These are phyloP conservation scores for Pleurotus sapidus DNA, from an alignment of 768 basidiomycete genomes.

Conservation along the genomic window DNA sequence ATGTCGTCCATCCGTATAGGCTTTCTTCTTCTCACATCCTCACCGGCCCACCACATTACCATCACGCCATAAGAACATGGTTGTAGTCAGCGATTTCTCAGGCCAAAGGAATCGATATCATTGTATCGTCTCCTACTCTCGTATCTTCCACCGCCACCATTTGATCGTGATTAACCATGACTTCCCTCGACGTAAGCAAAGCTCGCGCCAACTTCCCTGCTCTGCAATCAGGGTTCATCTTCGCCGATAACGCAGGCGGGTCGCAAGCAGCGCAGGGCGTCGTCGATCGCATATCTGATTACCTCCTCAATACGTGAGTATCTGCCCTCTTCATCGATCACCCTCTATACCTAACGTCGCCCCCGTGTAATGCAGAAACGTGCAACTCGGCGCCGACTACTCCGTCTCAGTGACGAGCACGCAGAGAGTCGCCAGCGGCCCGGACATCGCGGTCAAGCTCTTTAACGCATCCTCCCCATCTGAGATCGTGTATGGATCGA, in stretches of 20 bases:
- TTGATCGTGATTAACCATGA: background rate
- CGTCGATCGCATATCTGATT: constrained; percentile 61
- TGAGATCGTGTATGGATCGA: constrained; percentile 66
- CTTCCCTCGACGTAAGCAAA: background rate
- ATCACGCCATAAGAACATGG: too few species aligned
- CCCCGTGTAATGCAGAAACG: constrained; percentile 35
- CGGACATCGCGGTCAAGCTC: constrained; percentile 49
- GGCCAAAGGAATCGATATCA: too few species aligned
- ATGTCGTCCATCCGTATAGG: too few species aligned
- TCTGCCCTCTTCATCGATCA: background rate
- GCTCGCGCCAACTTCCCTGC: constrained; percentile 3
- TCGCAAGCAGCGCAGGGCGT: constrained; percentile 50
- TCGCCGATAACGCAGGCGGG: constrained; percentile 8
- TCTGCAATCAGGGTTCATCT: constrained; percentile 6
- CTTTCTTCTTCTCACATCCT: too few species aligned
- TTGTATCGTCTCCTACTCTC: too few species aligned
- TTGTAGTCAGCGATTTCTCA: too few species aligned
- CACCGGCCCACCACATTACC: too few species aligned
- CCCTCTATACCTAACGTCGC: background rate
- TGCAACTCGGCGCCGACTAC: constrained; percentile 72
- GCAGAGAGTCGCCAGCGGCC: constrained; percentile 43
- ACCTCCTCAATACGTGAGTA: constrained; percentile 53
- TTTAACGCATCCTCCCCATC: constrained; percentile 61
- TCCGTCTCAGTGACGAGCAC: constrained; percentile 53
- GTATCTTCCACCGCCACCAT: too few species aligned